Evolutionary conservation across 345 rosid genomes (phyloP).

Genomic region (Heritiera littoralis): DNA sequence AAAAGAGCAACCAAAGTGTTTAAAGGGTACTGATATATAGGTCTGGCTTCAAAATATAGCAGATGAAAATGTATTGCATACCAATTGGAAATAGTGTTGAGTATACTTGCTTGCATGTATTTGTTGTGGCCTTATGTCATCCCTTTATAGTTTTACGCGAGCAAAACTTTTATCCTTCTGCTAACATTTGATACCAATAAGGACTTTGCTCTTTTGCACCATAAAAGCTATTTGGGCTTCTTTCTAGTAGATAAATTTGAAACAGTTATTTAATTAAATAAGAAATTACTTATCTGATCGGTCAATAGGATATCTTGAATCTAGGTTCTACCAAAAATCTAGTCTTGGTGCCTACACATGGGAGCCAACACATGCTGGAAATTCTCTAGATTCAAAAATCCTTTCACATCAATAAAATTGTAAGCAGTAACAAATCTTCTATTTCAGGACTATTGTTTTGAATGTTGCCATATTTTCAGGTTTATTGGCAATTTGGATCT

Average conservation of each 20-base stretch:
- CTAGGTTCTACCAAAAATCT: background rate
- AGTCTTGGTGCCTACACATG: background rate
- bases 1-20: background rate
- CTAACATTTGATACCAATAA: background rate
- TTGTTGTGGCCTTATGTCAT: background rate
- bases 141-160: background rate
- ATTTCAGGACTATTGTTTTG: background rate
- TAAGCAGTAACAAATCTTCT: background rate
- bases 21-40: background rate
- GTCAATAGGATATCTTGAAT: background rate
- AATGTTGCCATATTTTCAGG: constrained; percentile 38
- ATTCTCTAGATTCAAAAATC: background rate
- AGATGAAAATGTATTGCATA: background rate
- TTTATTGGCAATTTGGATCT: constrained; percentile 83
- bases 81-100: background rate
- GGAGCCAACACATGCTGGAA: background rate
- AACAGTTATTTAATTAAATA: background rate
- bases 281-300: background rate
- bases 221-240: background rate
- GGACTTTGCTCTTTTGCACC: background rate
- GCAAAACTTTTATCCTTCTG: background rate
- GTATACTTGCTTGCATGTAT: background rate
- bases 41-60: background rate
- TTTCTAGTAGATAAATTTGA: background rate
- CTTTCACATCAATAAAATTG: background rate